Base-by-base conservation (phyloP, 495 filamentous ascomycete genomes). In the Hypoxylon perforatum region DNA sequence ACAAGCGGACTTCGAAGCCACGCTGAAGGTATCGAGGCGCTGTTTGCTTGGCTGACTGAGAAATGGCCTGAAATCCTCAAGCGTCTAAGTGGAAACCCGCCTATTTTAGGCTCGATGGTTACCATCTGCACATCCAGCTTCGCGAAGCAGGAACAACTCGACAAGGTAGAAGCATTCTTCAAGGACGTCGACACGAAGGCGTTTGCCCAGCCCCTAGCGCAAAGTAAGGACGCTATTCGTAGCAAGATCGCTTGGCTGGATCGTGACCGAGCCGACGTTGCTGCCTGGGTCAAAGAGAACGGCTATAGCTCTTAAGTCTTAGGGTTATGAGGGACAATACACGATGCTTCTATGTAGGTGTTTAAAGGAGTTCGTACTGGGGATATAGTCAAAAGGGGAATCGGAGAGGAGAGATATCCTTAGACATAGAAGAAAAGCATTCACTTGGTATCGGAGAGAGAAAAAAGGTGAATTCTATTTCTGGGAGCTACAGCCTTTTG, bases 91-190 rank as follows among this genome's bases (percentile, higher is more conserved):
- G 72, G 70, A 25, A 75, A 75, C 45, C 92, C 94, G 50, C 91
- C 95, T 25, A 96, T 98, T 89, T 84, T 98, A 60, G 91, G 94
- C 28, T 86, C 86, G 9, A 86, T 98, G 63, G 91, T 99, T 4
- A 87, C 87, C 57, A 90, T 97, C 61, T 92, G 87, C 72, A 95
- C 92, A 19, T 87, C 88, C 3, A 87, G 90, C 71, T 97, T 97
- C 81, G 90, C 89, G 55, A 87, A 84, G 44, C 80, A 86, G 69
- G 88, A 89, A 68, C 92, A 96, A 77, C 77, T 91, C 58, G 84
- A 86, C 68, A 85, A 87, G 55, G 88, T 97, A 28, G 80, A 92
- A 76, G 81, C 78, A 21, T 99, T 97, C 86, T 99, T 97, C 71
- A 80, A 80, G 41, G 78, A 85, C 46, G 91, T 88, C 79, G 92